Evolutionary conservation across 306 rosid species (phyloP).

Genomic region (Rosa persica): DNA sequence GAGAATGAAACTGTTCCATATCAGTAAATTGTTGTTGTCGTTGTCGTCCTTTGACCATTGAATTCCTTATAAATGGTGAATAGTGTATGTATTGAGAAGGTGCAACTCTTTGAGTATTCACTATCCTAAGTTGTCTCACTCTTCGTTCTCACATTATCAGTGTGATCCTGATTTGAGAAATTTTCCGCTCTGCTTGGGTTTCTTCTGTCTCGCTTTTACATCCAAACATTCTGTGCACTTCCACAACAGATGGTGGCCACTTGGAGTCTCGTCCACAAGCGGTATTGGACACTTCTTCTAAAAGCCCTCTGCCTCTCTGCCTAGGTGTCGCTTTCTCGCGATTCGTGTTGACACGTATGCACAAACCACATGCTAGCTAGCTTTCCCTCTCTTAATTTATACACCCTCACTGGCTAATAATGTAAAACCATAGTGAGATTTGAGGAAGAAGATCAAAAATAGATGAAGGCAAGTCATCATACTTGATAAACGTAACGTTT

Average conservation of each 20-base stretch:
- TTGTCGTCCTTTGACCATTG: neutral
- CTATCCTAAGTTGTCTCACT: neutral
- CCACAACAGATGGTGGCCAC: neutral
- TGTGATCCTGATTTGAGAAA: too few relatives aligned
- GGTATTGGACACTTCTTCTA: neutral
- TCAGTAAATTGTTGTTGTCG: neutral
- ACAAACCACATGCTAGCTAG: neutral
- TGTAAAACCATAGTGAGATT: neutral
- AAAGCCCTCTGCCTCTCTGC: neutral
- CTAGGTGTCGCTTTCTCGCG: neutral
- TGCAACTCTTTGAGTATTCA: neutral
- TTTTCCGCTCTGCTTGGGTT: neutral
- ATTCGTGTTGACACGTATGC: neutral
- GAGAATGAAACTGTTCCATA: neutral
- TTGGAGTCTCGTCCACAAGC: neutral
- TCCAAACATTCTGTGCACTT: neutral
- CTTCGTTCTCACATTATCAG: too few relatives aligned
- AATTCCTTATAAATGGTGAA: neutral
- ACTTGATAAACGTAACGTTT: neutral
- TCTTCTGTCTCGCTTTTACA: too few relatives aligned
- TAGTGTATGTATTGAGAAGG: neutral
- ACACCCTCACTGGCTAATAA: neutral
- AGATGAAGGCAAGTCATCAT: constrained; percentile 5
- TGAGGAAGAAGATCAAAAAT: neutral
- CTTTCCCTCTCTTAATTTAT: neutral